These are phyloP conservation scores for Leccinum subtestaceum DNA, from an alignment of 768 basidiomycete species.

Conservation along the genomic window DNA sequence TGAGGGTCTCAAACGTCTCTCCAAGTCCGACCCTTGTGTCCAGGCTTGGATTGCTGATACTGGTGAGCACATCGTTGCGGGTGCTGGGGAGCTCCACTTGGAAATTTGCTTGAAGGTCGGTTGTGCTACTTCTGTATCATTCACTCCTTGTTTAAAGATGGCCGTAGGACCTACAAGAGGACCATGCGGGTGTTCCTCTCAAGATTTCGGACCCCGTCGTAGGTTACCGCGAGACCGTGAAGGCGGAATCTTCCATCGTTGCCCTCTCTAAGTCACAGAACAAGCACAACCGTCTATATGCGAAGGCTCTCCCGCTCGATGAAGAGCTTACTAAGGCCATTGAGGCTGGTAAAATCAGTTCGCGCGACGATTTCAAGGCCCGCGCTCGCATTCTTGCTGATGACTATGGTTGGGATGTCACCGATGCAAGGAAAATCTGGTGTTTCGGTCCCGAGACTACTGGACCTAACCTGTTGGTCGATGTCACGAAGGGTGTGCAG, in stretches of 20 bases:
- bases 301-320: constrained; percentile 88
- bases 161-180: constrained; percentile 91
- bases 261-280: constrained; percentile 99
- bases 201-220: constrained; percentile 98
- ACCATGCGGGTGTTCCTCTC: constrained; percentile 98
- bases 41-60: constrained; percentile 90
- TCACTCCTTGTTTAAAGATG: not conserved
- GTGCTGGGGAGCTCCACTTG: constrained; percentile 98
- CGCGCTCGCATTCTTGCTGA: constrained; percentile 96
- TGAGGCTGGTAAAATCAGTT: constrained; percentile 76
- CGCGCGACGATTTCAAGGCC: constrained; percentile 97
- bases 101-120: constrained; percentile 97
- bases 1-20: constrained; percentile 99
- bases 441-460: constrained; percentile 99
- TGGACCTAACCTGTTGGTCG: constrained; percentile 94
- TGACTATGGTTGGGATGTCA: constrained; percentile 97
- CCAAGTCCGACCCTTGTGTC: constrained; percentile 99
- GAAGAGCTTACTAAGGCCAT: constrained; percentile 95
- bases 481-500: constrained; percentile 98
- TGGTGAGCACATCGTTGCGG: constrained; percentile 98
- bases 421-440: constrained; percentile 99
- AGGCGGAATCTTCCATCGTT: constrained; percentile 90
- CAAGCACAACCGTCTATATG: constrained; percentile 99
- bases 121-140: not conserved
- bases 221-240: constrained; percentile 96